Evolutionary conservation across 2,329 filamentous ascomycete genomes (phyloP).

Genomic region (Paramyrothecium roridum): DNA sequence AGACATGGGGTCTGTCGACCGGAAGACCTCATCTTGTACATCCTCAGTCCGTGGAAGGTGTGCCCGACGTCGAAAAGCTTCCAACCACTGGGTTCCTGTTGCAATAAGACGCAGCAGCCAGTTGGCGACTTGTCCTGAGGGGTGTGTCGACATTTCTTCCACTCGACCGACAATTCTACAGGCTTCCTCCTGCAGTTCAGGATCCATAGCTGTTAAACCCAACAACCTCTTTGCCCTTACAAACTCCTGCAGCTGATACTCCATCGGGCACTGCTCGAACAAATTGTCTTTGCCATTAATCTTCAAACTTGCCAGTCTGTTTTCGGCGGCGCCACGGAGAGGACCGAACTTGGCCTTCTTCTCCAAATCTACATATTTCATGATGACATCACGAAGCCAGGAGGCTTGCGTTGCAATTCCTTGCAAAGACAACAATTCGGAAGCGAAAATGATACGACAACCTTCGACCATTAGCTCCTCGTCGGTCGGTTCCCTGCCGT

Average conservation of each 20-base stretch:
- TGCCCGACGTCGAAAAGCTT: slow-evolving; percentile 52
- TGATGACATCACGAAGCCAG: slow-evolving; percentile 59
- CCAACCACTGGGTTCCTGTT: slow-evolving; percentile 51
- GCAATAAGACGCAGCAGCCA: slow-evolving; percentile 54
- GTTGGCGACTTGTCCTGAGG: slow-evolving; percentile 49
- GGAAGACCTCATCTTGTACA: slow-evolving; percentile 42
- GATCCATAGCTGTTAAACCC: slow-evolving; percentile 57
- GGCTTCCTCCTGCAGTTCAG: slow-evolving; percentile 58
- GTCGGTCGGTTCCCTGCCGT: slow-evolving; percentile 41
- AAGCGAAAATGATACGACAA: slow-evolving; percentile 55
- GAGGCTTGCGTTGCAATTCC: slow-evolving; percentile 34
- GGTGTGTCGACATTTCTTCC: slow-evolving; percentile 47
- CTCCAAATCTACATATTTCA: slow-evolving; percentile 41
- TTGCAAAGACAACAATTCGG: slow-evolving; percentile 43
- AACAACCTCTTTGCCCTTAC: slow-evolving; percentile 48
- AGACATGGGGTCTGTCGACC: slow-evolving; percentile 49
- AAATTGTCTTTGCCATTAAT: slow-evolving; percentile 58
- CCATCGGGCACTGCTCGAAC: slow-evolving; percentile 55
- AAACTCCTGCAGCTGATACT: slow-evolving; percentile 51
- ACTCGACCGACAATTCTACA: slow-evolving; percentile 55
- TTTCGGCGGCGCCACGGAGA: slow-evolving; percentile 42
- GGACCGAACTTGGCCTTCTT: slow-evolving; percentile 46
- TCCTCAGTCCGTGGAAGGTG: slow-evolving; percentile 56
- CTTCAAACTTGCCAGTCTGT: slow-evolving; percentile 43
- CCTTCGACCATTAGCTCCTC: slow-evolving; percentile 55